phyloP scores from a whole-genome alignment of 495 filamentous ascomycete species.

The Delitschia confertaspora region DNA sequence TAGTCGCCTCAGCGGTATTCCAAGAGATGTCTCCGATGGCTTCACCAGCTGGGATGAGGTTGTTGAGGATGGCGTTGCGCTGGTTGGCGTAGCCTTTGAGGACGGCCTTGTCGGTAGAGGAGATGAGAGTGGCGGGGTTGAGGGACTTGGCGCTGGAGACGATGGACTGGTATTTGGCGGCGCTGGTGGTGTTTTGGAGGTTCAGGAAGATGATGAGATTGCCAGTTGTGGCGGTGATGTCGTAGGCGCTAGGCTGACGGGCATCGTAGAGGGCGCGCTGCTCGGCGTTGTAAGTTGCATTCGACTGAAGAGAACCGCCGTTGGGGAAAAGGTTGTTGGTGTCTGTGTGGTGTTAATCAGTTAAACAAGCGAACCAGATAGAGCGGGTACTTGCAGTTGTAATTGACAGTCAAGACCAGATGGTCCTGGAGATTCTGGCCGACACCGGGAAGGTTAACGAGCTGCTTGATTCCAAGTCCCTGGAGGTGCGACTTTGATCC shows the following conservation, averaged over 20 bases:
- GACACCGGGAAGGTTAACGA: slow-evolving; percentile 17
- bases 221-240: slow-evolving; percentile 3
- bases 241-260: slow-evolving; percentile 10
- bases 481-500: slow-evolving; percentile 3
- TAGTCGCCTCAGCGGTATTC: slow-evolving; percentile 8
- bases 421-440: slow-evolving; percentile 23
- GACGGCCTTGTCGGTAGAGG: slow-evolving; percentile 5
- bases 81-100: slow-evolving; percentile 13
- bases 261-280: slow-evolving; percentile 19
- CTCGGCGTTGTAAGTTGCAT: slow-evolving; percentile 14
- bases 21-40: slow-evolving; percentile 9
- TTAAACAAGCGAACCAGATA: not conserved
- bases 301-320: slow-evolving; percentile 9
- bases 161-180: slow-evolving; percentile 1
- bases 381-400: slow-evolving; percentile 5
- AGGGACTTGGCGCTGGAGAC: slow-evolving; percentile 1
- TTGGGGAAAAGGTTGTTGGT: slow-evolving; percentile 16
- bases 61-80: slow-evolving; percentile 5
- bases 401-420: not conserved
- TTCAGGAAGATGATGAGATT: slow-evolving; percentile 4
- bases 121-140: slow-evolving; percentile 1
- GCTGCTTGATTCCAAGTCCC: slow-evolving; percentile 2
- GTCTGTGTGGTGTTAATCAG: not conserved
- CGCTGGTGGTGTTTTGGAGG: slow-evolving; percentile 4
- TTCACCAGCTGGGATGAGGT: not conserved